A percentile compares a stretch with the other conserved stretches of the same genome.
Conservation (phyloP, 1,284 basidiomycete genomes). For the Golubevia sp. region DNA sequence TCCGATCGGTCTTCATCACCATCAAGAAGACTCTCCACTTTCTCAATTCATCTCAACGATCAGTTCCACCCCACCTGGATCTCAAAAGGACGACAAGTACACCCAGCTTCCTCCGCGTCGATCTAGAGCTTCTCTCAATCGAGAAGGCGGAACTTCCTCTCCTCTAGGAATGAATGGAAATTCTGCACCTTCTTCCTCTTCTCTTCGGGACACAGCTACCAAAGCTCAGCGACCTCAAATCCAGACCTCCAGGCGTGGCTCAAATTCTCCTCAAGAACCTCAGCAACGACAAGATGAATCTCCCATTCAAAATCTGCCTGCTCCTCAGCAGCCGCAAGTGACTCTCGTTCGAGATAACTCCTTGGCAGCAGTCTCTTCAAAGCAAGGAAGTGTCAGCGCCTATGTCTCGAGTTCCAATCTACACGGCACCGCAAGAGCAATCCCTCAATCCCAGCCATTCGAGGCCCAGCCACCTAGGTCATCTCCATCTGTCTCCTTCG, state of each 20-base stretch:
- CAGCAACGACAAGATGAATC: too few species aligned
- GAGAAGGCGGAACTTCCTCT: not conserved
- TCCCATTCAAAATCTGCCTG: not conserved
- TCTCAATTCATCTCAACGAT: constrained; percentile 15
- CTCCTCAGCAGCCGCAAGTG: not conserved
- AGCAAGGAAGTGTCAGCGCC: not conserved
- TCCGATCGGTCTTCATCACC: not conserved
- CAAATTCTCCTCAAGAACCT: not conserved
- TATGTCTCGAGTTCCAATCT: not conserved
- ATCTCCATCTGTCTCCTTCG: not conserved
- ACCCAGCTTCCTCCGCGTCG: not conserved
- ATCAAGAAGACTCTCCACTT: not conserved
- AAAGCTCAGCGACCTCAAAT: not conserved
- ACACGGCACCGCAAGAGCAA: not conserved
- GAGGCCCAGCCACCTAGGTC: not conserved
- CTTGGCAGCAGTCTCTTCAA: not conserved
- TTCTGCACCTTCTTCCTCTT: not conserved
- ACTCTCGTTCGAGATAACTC: not conserved
- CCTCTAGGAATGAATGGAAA: too few species aligned
- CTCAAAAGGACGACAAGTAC: constrained; percentile 56
- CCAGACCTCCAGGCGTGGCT: not conserved
- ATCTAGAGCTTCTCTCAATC: not conserved
- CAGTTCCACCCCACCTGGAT: constrained; percentile 48
- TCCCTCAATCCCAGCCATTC: not conserved
- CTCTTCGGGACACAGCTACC: not conserved